Percentiles rank a stretch among this genome's conserved stretches.
These are phyloP conservation scores for Arachis hypogaea DNA, from an alignment of 306 rosid species.

Conservation along the genomic window DNA sequence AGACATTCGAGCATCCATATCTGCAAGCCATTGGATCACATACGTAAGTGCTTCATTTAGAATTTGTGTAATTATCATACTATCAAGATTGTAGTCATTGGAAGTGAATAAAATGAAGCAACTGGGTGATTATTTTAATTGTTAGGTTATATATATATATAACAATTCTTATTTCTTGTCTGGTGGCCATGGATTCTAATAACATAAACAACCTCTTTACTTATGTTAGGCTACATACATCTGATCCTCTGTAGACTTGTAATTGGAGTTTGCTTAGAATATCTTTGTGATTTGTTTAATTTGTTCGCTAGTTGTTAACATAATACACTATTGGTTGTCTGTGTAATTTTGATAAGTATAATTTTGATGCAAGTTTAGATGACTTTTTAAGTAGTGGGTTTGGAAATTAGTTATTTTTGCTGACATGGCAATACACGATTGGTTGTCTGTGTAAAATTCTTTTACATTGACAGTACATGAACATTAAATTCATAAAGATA, in stretches of 20 bases:
- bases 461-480: too few species aligned
- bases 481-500: neutral
- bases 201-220: neutral
- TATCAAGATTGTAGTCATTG: slow-evolving; percentile 32
- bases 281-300: neutral
- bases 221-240: neutral
- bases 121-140: slow-evolving; percentile 5
- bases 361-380: too few species aligned
- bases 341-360: too few species aligned
- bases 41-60: slow-evolving; percentile 61
- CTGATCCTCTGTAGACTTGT: neutral
- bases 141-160: neutral
- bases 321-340: neutral
- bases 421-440: too few species aligned
- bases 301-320: neutral
- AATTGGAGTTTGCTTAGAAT: neutral
- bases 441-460: too few species aligned
- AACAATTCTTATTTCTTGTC: neutral
- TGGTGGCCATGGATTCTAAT: neutral
- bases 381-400: too few species aligned
- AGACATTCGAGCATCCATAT: slow-evolving; percentile 89
- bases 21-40: slow-evolving; percentile 90
- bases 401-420: too few species aligned
- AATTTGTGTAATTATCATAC: neutral
- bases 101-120: slow-evolving; percentile 20